Base-by-base conservation (phyloP, 2,329 filamentous ascomycete genomes). In the Leptodontidium sp. region DNA sequence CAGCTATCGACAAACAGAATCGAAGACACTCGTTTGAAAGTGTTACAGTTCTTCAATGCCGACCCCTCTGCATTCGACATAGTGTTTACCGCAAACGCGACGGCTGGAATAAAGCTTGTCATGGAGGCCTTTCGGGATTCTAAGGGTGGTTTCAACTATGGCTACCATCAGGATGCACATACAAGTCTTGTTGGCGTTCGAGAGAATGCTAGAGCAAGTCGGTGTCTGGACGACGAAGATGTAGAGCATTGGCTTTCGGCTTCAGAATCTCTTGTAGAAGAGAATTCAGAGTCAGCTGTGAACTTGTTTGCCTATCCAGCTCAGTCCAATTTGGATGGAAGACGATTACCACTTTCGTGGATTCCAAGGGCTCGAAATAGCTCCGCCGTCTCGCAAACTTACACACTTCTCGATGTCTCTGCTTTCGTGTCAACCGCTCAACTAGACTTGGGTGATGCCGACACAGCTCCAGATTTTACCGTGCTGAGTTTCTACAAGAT, bases 401-500 rank as follows among this genome's bases (percentile, higher is more conserved):
- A 91, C 76, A 93, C 91, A 0, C 81, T 98, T 32, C 82, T 97
- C 9, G 95, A 99, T 79, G 94, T 93, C 11, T 94, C 96, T 5
- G 92, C 93, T 0, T 84, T 93, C 12, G 91, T 90, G 11, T 90
- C 93, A 8, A 97, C 94, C 0, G 88, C 92, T 4, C 88, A 88
- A 0, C 82, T 98, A 7, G 87, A 97, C 76, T 82, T 98, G 2
- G 84, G 87, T 66, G 81, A 92, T 73, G 74, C 84, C 0, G 81
- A 83, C 0, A 77, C 81, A 0, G 89, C 91, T 0, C 92, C 95
- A 0, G 95, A 98, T 78, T 98, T 98, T 73, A 91, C 88, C 0
- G 91, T 93, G 0, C 77, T 98, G 52, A 98, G 94, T 79, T 89
- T 98, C 72, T 97, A 98, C 82, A 99, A 98, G 79, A 94, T 98